Evolutionary conservation across 2,329 filamentous ascomycete species (phyloP).

Genomic region (Colletotrichum navitas): DNA sequence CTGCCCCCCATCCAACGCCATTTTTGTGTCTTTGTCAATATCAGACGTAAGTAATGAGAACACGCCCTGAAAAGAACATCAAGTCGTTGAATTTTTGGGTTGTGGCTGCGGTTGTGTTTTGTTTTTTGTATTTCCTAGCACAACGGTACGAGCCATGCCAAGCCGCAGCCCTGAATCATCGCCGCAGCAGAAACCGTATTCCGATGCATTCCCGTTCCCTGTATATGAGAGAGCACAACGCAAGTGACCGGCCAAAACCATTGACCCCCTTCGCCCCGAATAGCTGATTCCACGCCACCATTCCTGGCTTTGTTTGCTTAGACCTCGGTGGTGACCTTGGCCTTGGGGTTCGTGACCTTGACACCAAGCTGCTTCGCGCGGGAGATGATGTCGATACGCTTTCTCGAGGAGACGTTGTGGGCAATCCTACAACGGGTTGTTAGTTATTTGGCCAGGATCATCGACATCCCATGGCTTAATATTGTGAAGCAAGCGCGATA

Average conservation of each 20-base stretch:
- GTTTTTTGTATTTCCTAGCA: constrained; percentile 43
- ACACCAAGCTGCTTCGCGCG: constrained; percentile 98
- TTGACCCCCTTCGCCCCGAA: constrained; percentile 33
- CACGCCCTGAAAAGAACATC: constrained; percentile 29
- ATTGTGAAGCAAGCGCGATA: neutral
- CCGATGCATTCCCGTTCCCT: constrained; percentile 43
- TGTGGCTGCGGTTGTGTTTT: constrained; percentile 37
- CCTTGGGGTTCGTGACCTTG: constrained; percentile 99
- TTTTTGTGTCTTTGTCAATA: constrained; percentile 21
- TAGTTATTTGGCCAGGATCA: constrained; percentile 12
- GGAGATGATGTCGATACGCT: constrained; percentile 97
- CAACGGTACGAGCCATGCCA: constrained; percentile 42
- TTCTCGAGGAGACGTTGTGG: constrained; percentile 97
- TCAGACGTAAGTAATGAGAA: constrained; percentile 25
- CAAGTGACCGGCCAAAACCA: constrained; percentile 39
- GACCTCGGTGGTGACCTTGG: constrained; percentile 96
- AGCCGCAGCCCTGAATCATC: constrained; percentile 42
- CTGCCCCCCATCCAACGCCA: constrained; percentile 20
- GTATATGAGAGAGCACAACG: constrained; percentile 42
- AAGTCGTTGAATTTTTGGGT: constrained; percentile 39
- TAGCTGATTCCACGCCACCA: constrained; percentile 27
- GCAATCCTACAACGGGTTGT: constrained; percentile 78
- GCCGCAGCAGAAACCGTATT: constrained; percentile 41
- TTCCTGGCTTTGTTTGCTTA: constrained; percentile 56
- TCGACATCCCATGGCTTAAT: neutral